Percentiles rank a stretch among this genome's conserved stretches.
Conservation (phyloP, 805 yeast genomes). For the Wickerhamiella slavikovae region DNA sequence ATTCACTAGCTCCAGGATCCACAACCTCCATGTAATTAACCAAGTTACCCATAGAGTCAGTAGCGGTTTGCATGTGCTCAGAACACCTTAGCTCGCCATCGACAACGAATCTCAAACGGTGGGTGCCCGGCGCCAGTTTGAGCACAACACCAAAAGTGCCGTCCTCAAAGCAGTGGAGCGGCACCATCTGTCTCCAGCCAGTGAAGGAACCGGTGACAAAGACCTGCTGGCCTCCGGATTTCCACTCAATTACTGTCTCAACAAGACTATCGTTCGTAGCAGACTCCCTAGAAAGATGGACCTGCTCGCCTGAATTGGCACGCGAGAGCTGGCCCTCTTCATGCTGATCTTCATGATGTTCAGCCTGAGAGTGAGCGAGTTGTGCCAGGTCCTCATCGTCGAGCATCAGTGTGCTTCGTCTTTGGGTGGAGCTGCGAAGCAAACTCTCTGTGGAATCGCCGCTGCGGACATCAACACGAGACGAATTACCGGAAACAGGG, state of each 20-base stretch:
- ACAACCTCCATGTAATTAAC: constrained; percentile 51
- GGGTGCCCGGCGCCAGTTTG: constrained; percentile 63
- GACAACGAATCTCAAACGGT: constrained; percentile 79
- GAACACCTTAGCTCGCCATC: constrained; percentile 83
- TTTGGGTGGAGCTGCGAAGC: no score
- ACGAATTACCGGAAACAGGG: no score
- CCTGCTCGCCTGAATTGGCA: constrained; percentile 14
- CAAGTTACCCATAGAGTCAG: constrained; percentile 90
- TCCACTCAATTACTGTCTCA: constrained; percentile 33
- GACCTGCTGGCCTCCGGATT: constrained; percentile 88
- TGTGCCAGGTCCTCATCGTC: constrained; percentile 6
- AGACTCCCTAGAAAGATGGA: constrained; percentile 8
- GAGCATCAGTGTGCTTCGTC: constrained; percentile 9
- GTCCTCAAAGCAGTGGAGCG: constrained; percentile 29
- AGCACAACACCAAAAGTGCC: constrained; percentile 16
- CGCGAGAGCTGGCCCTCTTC: constrained; percentile 13
- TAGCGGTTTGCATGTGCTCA: constrained; percentile 83
- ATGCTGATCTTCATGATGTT: constrained; percentile 2
- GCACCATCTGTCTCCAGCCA: constrained; percentile 97
- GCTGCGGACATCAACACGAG: no score
- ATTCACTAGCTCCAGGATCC: constrained; percentile 5
- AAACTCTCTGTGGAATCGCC: no score
- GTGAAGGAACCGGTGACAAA: constrained; percentile 96
- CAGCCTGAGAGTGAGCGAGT: constrained; percentile 2
- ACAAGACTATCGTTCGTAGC: constrained; percentile 5